Evolutionary conservation across 164 flowering plant genomes (phyloP).

Genomic region (Vitis cinerea): DNA sequence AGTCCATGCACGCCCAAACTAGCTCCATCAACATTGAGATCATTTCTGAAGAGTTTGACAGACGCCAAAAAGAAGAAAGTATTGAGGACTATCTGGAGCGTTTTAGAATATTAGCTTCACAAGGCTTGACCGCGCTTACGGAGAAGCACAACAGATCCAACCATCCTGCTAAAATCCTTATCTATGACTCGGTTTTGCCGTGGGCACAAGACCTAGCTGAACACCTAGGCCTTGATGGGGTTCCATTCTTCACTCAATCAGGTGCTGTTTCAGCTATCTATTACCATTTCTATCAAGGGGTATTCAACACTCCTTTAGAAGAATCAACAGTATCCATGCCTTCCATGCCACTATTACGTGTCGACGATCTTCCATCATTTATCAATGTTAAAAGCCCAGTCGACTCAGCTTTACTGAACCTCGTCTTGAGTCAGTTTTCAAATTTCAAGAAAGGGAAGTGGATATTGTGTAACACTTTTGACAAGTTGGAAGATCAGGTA

Average conservation of each 20-base stretch:
- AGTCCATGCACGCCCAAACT: not conserved
- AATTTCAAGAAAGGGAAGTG: constrained; percentile 32
- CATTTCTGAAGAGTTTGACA: constrained; percentile 20
- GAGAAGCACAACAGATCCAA: no score
- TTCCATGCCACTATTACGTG: constrained; percentile 26
- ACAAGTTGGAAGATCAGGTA: constrained; percentile 44
- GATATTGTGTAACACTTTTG: constrained; percentile 42
- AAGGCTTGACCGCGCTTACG: no score
- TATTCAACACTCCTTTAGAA: not conserved
- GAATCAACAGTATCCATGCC: constrained; percentile 18
- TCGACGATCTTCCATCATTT: constrained; percentile 41
- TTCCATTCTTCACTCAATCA: constrained; percentile 48
- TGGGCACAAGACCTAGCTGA: constrained; percentile 2
- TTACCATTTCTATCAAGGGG: no score
- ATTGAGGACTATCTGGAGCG: not conserved
- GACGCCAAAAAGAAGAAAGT: constrained; percentile 4
- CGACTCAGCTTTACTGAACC: no score
- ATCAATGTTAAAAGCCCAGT: not conserved
- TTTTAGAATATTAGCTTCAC: no score
- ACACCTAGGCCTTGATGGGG: constrained; percentile 3
- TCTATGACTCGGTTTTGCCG: constrained; percentile 45
- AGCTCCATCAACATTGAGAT: constrained; percentile 8
- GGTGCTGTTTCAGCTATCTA: no score
- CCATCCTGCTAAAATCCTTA: constrained; percentile 20
- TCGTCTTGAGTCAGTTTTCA: constrained; percentile 24